phyloP scores from a whole-genome alignment of 2,329 filamentous ascomycete genomes.

The Trichoderma sp. region DNA sequence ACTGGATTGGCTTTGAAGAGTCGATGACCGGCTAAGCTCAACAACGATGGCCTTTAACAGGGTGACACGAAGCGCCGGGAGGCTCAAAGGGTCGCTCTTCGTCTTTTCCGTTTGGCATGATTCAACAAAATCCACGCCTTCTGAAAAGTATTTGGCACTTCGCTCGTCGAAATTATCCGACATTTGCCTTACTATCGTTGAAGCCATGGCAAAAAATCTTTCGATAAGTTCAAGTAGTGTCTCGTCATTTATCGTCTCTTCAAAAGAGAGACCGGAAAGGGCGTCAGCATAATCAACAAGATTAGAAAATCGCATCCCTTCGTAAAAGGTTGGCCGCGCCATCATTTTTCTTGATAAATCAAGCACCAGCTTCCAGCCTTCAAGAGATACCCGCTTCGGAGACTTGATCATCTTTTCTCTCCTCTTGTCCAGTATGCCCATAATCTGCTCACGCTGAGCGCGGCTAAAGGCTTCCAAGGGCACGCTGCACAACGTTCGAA shows the following conservation, averaged over 20 bases:
- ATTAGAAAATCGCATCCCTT: conserved; percentile 42
- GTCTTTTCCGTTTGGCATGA: conserved; percentile 23
- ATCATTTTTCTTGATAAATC: conserved; percentile 49
- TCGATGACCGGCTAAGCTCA: conserved; percentile 30
- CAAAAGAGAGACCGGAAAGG: conserved; percentile 29
- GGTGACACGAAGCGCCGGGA: conserved; percentile 34
- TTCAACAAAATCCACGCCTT: conserved; percentile 28
- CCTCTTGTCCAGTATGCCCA: conserved; percentile 34
- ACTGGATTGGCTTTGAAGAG: conserved; percentile 26
- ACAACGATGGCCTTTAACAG: conserved; percentile 36
- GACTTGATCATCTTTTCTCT: conserved; percentile 27
- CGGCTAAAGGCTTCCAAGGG: conserved; percentile 42
- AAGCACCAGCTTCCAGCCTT: conserved; percentile 39
- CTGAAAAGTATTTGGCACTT: conserved; percentile 40
- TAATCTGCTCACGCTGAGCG: conserved; percentile 42
- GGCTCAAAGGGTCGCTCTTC: neutral
- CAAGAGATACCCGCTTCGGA: conserved; percentile 27
- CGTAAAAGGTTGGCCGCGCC: conserved; percentile 49
- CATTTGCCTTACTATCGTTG: conserved; percentile 42
- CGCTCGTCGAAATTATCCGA: conserved; percentile 41
- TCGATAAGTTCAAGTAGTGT: conserved; percentile 33
- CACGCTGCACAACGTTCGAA: conserved; percentile 33
- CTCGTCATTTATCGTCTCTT: conserved; percentile 26
- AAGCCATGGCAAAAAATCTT: conserved; percentile 33
- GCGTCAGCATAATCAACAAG: conserved; percentile 35